These are phyloP conservation scores for Cyberlindnera bimundalis DNA, from an alignment of 805 yeast species.

Conservation along the genomic window DNA sequence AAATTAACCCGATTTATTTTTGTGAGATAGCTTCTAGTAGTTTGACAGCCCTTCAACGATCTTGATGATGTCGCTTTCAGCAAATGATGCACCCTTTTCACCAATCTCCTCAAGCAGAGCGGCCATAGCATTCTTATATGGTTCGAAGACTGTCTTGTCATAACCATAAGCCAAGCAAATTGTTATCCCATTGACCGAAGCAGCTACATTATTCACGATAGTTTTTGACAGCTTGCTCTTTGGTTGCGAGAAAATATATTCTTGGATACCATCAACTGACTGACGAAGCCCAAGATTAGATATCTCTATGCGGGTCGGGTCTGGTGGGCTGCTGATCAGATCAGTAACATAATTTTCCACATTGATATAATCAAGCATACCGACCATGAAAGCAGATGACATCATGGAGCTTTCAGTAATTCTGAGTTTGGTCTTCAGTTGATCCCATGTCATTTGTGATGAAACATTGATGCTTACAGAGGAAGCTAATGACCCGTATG, in stretches of 20 bases:
- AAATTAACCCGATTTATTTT: too few relatives aligned
- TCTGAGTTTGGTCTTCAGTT: background rate
- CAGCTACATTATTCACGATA: background rate
- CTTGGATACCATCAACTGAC: background rate
- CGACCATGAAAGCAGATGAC: constrained; percentile 5
- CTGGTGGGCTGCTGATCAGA: background rate
- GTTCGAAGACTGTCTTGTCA: constrained; percentile 2
- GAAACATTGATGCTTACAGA: background rate
- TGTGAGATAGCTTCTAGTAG: too few relatives aligned
- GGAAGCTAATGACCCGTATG: constrained; percentile 12
- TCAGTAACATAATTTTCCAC: constrained; percentile 2
- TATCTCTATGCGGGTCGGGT: constrained; percentile 4
- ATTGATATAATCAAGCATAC: constrained; percentile 8
- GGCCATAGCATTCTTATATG: constrained; percentile 5
- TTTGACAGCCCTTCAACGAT: too few relatives aligned
- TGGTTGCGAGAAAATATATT: constrained; percentile 16
- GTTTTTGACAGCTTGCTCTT: background rate
- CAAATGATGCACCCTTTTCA: background rate
- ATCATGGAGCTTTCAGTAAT: background rate
- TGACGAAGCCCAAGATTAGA: constrained; percentile 14
- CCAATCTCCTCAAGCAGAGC: background rate
- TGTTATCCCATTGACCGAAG: background rate
- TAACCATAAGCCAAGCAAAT: constrained; percentile 2
- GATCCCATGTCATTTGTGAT: background rate
- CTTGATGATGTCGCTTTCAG: too few relatives aligned